phyloP scores from a whole-genome alignment of 805 yeast species.

The Starmera dryadoides region DNA sequence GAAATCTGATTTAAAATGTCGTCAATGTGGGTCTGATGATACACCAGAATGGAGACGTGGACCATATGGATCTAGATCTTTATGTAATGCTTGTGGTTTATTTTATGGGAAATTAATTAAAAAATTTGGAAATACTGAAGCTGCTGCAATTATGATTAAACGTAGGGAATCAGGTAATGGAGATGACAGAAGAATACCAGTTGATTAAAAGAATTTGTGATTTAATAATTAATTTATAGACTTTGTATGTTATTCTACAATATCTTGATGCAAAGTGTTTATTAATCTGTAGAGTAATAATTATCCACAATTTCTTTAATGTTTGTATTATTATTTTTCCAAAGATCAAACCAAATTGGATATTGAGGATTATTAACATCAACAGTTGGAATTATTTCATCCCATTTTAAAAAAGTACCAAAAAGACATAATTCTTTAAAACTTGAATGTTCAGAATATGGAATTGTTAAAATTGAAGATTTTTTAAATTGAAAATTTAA shows the following conservation, averaged over 20 bases:
- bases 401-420: slow-evolving; percentile 42
- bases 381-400: slow-evolving; percentile 74
- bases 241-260: not conserved
- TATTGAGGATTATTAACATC: slow-evolving; percentile 28
- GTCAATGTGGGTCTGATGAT: slow-evolving; percentile 65
- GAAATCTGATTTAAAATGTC: slow-evolving; percentile 28
- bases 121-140: slow-evolving; percentile 33
- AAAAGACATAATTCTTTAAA: slow-evolving; percentile 72
- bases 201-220: slow-evolving; percentile 1
- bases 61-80: slow-evolving; percentile 71
- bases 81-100: slow-evolving; percentile 92
- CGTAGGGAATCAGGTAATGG: slow-evolving; percentile 18
- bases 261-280: slow-evolving; percentile 1
- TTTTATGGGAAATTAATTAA: slow-evolving; percentile 57
- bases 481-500: not conserved
- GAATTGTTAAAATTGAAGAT: slow-evolving; percentile 41
- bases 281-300: not conserved
- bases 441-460: slow-evolving; percentile 93
- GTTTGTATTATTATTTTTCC: slow-evolving; percentile 36
- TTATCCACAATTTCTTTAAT: slow-evolving; percentile 42
- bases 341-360: slow-evolving; percentile 27
- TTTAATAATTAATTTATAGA: not conserved
- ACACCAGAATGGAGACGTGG: slow-evolving; percentile 96
- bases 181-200: slow-evolving; percentile 21
- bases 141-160: slow-evolving; percentile 15